A percentile compares a stretch with the other conserved stretches of the same genome.
Evolutionary conservation across 352 stramenopile species (phyloP).

Genomic region (Phytophthora constricta): DNA sequence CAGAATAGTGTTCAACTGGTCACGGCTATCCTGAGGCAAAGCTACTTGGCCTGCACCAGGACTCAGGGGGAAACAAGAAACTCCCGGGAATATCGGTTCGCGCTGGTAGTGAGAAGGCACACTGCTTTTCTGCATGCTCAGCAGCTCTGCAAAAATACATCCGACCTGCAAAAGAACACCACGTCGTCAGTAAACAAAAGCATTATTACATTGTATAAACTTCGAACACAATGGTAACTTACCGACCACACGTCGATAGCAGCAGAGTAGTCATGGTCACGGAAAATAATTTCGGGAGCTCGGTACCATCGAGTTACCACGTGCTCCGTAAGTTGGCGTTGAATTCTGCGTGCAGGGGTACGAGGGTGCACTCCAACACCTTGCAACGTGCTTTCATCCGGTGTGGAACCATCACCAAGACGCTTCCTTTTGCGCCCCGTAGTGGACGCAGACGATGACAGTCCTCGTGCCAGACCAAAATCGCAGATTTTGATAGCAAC

Average conservation of each 20-base stretch:
- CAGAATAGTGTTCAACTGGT: slow-evolving; percentile 90
- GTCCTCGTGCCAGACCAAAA: slow-evolving; percentile 77
- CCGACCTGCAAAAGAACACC: slow-evolving; percentile 79
- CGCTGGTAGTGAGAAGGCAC: slow-evolving; percentile 95
- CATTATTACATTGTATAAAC: too few species aligned
- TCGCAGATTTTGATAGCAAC: slow-evolving; percentile 91
- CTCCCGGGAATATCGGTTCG: slow-evolving; percentile 94
- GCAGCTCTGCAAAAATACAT: slow-evolving; percentile 95
- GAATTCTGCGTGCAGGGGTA: slow-evolving; percentile 77
- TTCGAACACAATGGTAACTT: slow-evolving; percentile 33
- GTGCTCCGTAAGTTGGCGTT: slow-evolving; percentile 94
- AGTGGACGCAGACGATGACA: slow-evolving; percentile 69
- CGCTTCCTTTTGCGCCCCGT: slow-evolving; percentile 73
- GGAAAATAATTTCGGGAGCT: slow-evolving; percentile 95
- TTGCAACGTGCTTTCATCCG: slow-evolving; percentile 67
- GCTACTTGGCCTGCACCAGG: slow-evolving; percentile 77
- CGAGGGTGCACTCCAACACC: slow-evolving; percentile 74
- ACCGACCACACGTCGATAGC: slow-evolving; percentile 91
- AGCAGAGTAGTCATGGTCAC: slow-evolving; percentile 88
- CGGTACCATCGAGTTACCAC: slow-evolving; percentile 96
- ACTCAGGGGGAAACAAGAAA: slow-evolving; percentile 90
- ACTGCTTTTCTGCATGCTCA: slow-evolving; percentile 97
- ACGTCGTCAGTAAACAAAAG: neutral
- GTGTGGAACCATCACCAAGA: slow-evolving; percentile 46
- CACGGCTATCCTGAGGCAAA: slow-evolving; percentile 82